Conservation (phyloP, 106 monocot species). For the Cymbidium sinense region DNA sequence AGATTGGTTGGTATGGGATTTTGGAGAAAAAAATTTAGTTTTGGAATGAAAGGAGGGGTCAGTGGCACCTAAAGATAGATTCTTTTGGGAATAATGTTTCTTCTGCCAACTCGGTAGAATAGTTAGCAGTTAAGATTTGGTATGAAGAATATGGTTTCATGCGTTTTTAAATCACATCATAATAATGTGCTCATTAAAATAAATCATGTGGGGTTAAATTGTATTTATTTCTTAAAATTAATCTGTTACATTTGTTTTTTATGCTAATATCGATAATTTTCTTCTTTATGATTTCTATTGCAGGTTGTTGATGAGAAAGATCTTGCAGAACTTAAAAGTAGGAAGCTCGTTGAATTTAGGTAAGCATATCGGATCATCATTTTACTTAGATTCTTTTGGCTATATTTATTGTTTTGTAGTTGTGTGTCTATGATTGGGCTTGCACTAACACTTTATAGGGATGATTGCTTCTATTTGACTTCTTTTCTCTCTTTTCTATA, state of each 20-base stretch:
- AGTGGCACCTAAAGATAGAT: too few relatives aligned
- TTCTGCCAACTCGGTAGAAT: too few relatives aligned
- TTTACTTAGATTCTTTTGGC: not conserved
- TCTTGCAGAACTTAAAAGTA: conserved; percentile 54
- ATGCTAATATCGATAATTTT: not conserved
- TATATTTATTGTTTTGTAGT: not conserved
- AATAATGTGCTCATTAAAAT: not conserved
- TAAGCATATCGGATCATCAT: conserved; percentile 18
- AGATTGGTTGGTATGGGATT: not conserved
- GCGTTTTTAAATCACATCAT: too few relatives aligned
- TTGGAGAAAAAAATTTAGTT: not conserved
- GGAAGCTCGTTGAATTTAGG: conserved; percentile 68
- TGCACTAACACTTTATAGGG: not conserved
- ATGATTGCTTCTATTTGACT: not conserved
- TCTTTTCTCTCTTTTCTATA: conserved; percentile 11
- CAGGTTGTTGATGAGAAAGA: conserved; percentile 47
- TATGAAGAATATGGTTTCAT: not conserved
- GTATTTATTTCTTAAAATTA: not conserved
- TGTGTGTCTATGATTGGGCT: not conserved
- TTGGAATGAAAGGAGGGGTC: not conserved
- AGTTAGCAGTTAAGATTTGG: not conserved
- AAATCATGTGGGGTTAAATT: not conserved
- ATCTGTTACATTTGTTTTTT: not conserved
- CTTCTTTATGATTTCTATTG: not conserved
- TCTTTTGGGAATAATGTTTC: too few relatives aligned